Evolutionary conservation across 139 green algal species (phyloP), one percentile per base, ranked within the genome.

Genomic region (Chlorella ohadii): DNA sequence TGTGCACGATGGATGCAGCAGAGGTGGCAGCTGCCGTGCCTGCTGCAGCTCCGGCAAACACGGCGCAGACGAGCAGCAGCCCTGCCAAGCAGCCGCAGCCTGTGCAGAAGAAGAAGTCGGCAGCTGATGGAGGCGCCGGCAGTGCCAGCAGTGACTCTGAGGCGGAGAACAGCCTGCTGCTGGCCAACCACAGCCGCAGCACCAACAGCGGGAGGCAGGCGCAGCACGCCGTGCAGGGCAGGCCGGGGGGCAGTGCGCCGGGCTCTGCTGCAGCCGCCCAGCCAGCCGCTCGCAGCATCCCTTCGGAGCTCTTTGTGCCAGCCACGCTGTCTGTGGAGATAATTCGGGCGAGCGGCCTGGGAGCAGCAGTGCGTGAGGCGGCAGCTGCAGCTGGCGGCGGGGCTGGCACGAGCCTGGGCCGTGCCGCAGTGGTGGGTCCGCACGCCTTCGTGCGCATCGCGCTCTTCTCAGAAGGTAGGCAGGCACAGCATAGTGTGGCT

Each of bases 401-500:
- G 22, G 34, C 22, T 7, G 47, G 59, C 1, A 51, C 31, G 36
- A 82, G 57, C 76, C 15, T 82, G 59, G 57, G 27, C 25, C 59
- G 76, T 20, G 76, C 76, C 0, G 76, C 76, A 22, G 38, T 63
- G 4, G 76, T 82, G 27, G 76, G 76, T 0, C 76, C 76, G 1
- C 76, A 82, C 36, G 76, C 76, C 11, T 82, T 82, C 61, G 76
- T 39, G 36, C 57, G 76, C 27, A 59, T 82, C 36, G 57, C 59
- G 13, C 76, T 82, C 0, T 38, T 56, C 27, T 3, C 55, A 27
- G 74, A 70, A 23, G 56, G 74, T 71, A 56, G 27, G 74, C n/a
- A n/a, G n/a, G n/a, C n/a, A n/a, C n/a, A n/a, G n/a, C n/a, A n/a
- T n/a, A n/a, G n/a, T n/a, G n/a, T n/a, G n/a, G n/a, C n/a, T n/a